phyloP scores from a whole-genome alignment of 1,284 basidiomycete genomes.

The Sporisorium graminicola region DNA sequence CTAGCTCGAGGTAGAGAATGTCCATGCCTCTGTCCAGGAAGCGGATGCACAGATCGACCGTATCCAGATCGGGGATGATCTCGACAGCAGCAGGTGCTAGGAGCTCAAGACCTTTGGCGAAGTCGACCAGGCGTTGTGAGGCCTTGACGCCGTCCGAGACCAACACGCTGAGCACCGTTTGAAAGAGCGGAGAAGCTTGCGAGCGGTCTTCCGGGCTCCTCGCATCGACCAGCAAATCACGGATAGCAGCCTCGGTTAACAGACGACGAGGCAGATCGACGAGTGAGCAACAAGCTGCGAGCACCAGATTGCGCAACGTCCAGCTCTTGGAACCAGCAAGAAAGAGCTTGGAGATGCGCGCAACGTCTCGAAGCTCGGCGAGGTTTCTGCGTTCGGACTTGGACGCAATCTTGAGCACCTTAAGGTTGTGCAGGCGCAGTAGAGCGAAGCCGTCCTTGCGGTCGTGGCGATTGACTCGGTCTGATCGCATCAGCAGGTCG shows the following conservation, averaged over 20 bases:
- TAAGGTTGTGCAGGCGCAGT: slow-evolving; percentile 36
- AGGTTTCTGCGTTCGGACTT: slow-evolving; percentile 29
- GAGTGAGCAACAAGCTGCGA: slow-evolving; percentile 35
- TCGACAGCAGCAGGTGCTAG: slow-evolving; percentile 19
- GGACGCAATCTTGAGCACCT: slow-evolving; percentile 31
- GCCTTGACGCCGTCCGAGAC: slow-evolving; percentile 31
- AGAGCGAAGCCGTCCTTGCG: slow-evolving; percentile 43
- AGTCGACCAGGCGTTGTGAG: slow-evolving; percentile 33
- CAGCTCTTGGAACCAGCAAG: slow-evolving; percentile 21
- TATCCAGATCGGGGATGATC: slow-evolving; percentile 36
- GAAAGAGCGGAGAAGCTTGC: slow-evolving; percentile 20
- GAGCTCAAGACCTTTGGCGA: slow-evolving; percentile 41
- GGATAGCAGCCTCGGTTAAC: slow-evolving; percentile 21
- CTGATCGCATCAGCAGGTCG: slow-evolving; percentile 20
- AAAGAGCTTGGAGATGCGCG: slow-evolving; percentile 43
- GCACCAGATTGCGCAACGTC: slow-evolving; percentile 43
- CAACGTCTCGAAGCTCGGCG: slow-evolving; percentile 37
- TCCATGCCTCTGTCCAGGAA: slow-evolving; percentile 50
- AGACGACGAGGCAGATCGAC: slow-evolving; percentile 40
- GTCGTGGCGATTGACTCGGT: slow-evolving; percentile 2
- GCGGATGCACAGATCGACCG: slow-evolving; percentile 42
- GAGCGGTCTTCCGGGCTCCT: slow-evolving; percentile 5
- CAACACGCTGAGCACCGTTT: slow-evolving; percentile 12
- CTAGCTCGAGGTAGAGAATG: slow-evolving; percentile 38
- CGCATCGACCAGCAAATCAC: slow-evolving; percentile 16